Evolutionary conservation across 306 rosid species (phyloP).

Genomic region (Vicia villosa): DNA sequence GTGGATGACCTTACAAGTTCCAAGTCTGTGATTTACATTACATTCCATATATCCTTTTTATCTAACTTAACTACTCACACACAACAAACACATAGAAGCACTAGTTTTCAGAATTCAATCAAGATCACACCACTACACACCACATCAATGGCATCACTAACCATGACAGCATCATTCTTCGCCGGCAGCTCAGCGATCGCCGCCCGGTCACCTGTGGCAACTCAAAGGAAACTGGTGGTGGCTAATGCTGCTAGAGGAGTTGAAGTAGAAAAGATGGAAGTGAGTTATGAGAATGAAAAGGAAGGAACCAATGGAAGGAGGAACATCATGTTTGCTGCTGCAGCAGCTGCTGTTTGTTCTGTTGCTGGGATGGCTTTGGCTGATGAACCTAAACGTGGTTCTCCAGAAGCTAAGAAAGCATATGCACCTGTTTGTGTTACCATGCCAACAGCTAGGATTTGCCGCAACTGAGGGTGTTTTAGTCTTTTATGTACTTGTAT

Average conservation of each 20-base stretch:
- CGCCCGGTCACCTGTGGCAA: conserved; percentile 28
- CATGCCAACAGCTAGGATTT: conserved; percentile 58
- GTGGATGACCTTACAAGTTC: conserved; percentile 19
- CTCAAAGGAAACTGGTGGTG: conserved; percentile 32
- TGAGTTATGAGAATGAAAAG: conserved; percentile 35
- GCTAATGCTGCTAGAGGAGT: conserved; percentile 35
- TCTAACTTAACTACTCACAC: conserved; percentile 17
- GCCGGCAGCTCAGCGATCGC: conserved; percentile 36
- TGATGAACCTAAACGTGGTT: conserved; percentile 41
- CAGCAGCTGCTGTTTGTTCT: conserved; percentile 48
- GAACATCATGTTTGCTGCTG: conserved; percentile 55
- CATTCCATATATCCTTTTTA: conserved; percentile 36
- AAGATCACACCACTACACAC: conserved; percentile 2
- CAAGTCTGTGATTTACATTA: conserved; percentile 9
- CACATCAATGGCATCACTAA: conserved; percentile 49
- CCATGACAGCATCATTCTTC: conserved; percentile 52
- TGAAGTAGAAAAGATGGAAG: conserved; percentile 35
- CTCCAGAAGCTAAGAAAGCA: conserved; percentile 51
- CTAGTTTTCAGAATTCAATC: not conserved
- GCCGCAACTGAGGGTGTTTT: conserved; percentile 39
- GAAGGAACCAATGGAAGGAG: conserved; percentile 48
- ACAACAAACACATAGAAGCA: conserved; percentile 3
- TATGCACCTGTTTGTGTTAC: conserved; percentile 61
- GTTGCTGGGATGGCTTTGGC: conserved; percentile 45
- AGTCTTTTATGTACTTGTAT: not conserved